Base-by-base conservation (phyloP, 345 rosid species). In the Acer campestre region DNA sequence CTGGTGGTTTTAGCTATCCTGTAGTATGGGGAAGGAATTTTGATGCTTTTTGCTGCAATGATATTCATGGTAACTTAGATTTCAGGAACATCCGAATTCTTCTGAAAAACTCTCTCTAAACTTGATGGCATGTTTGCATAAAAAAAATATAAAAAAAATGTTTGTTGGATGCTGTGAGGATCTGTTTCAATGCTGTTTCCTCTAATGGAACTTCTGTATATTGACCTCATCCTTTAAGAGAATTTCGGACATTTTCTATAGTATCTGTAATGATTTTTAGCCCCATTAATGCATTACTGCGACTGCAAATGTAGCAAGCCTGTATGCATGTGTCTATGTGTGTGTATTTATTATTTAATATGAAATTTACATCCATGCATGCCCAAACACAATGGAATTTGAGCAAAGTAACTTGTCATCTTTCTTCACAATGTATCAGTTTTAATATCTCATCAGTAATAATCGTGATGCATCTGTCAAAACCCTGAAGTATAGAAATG, bases 401-500 rank as follows among this genome's bases (percentile, higher is more conserved):
- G 22, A 35, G 58, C 42, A 61, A 75, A 64, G 18, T 63, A 27
- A 31, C 46, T 13, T 13, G 16, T 10, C 49, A 23, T 48, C 2
- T 10, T 9, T 75, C 53, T 67, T 38, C 20, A 67, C 7, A n/a
- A 2, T 11, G 6, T 48, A 42, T 49, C 5, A 12, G 27, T 46
- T 46, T 42, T 46, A 10, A 46, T 46, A 46, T 46, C 49, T 46
- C 49, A 46, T 46, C 13, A 10, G 10, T 20, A 64, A 23, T 42
- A 55, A 67, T 10, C 40, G 14, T 22, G 59, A 46, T 44, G 64
- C 64, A 38, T 71, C 70, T 73, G 58, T 14, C 73, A 64, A 67
- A 75, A 76, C 48, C 58, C 38, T 71, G 68, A 84, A 68, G 59
- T 76, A 72, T 71, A 49, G 80, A 79, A 77, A 81, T 88, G 83